phyloP scores from a whole-genome alignment of 1,284 basidiomycete species.

The Puccinia triticina region DNA sequence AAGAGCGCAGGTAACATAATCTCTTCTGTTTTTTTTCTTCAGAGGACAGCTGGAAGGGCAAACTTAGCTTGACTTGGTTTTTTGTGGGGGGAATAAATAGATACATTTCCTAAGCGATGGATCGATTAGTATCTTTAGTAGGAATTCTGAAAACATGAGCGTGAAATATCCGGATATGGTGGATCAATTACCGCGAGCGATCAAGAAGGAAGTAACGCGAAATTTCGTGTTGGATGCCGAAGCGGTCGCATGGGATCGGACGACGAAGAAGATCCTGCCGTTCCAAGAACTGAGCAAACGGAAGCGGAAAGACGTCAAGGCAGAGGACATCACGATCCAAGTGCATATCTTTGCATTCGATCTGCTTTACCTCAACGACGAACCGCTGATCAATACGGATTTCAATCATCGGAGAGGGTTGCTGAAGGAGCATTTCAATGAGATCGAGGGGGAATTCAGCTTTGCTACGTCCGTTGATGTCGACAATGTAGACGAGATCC shows the following conservation, averaged over 20 bases:
- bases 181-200: slow-evolving; percentile 84
- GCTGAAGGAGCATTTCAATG: slow-evolving; percentile 76
- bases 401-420: slow-evolving; percentile 76
- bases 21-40: not conserved
- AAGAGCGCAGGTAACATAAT: slow-evolving; percentile 74
- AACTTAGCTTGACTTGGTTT: slow-evolving; percentile 57
- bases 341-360: slow-evolving; percentile 97
- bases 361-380: slow-evolving; percentile 88
- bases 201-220: slow-evolving; percentile 72
- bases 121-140: slow-evolving; percentile 82
- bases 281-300: slow-evolving; percentile 96
- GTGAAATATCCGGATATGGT: slow-evolving; percentile 98
- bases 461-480: slow-evolving; percentile 90
- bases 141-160: slow-evolving; percentile 99
- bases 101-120: slow-evolving; percentile 81
- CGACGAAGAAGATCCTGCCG: slow-evolving; percentile 75
- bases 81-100: slow-evolving; percentile 60
- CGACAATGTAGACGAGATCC: slow-evolving; percentile 89
- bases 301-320: slow-evolving; percentile 95
- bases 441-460: slow-evolving; percentile 84
- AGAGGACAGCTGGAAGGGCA: not conserved
- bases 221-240: slow-evolving; percentile 95
- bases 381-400: slow-evolving; percentile 66
- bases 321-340: slow-evolving; percentile 91
- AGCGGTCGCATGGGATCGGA: slow-evolving; percentile 90